These are phyloP conservation scores for Theileria luwenshuni DNA, from an alignment of 169 alveolate genomes.

Conservation along the genomic window DNA sequence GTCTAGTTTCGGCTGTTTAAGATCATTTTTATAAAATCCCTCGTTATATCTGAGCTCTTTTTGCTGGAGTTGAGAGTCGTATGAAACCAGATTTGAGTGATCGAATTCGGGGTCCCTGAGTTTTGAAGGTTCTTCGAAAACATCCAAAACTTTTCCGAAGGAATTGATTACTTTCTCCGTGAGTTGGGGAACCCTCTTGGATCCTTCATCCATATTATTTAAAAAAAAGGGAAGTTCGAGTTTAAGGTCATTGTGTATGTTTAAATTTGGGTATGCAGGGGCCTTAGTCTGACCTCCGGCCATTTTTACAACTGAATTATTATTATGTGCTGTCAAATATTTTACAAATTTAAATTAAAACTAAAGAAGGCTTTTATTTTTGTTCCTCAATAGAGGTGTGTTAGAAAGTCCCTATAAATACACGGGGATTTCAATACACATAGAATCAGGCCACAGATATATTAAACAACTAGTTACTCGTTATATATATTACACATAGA, in stretches of 20 bases:
- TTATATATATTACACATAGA: background rate
- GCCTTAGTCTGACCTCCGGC: background rate
- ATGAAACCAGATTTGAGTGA: background rate
- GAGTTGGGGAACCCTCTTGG: conserved; percentile 37
- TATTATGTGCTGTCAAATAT: background rate
- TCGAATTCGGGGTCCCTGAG: conserved; percentile 50
- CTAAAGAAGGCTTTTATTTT: background rate
- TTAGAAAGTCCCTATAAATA: background rate
- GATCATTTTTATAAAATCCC: background rate
- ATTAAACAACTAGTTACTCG: background rate
- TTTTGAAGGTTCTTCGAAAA: conserved; percentile 46
- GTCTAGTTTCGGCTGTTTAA: background rate
- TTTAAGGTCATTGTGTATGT: conserved; percentile 8
- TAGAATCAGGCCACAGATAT: background rate
- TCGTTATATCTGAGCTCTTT: background rate
- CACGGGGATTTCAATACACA: background rate
- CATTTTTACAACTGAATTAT: background rate
- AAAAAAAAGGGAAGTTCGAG: conserved; percentile 38
- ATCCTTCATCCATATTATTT: conserved; percentile 11
- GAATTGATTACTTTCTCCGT: conserved; percentile 53
- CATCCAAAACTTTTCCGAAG: conserved; percentile 47
- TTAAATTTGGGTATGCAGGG: background rate
- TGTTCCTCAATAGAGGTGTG: background rate
- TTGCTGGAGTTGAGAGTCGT: background rate
- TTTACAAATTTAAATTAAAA: background rate